A percentile compares a stretch with the other conserved stretches of the same genome.
Evolutionary conservation across 2,329 filamentous ascomycete genomes (phyloP).

Genomic region (Phoma herbarum): DNA sequence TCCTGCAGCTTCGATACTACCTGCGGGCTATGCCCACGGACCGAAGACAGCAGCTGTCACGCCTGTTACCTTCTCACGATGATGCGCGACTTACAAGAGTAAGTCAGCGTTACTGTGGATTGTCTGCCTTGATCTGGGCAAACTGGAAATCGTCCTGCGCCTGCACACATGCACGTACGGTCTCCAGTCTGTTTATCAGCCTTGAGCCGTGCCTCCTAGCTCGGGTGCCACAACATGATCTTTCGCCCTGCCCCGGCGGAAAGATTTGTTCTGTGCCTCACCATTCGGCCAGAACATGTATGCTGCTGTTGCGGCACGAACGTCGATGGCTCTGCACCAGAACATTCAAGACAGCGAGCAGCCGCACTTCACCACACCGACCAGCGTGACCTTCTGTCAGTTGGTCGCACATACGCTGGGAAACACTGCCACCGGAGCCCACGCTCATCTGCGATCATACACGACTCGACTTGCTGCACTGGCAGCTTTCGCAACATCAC

Average conservation of each 20-base stretch:
- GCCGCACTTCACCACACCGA: background rate
- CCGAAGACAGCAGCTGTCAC: slow-evolving; percentile 3
- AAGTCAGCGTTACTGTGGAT: slow-evolving; percentile 8
- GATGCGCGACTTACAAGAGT: slow-evolving; percentile 1
- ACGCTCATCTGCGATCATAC: background rate
- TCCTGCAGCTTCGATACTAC: slow-evolving; percentile 4
- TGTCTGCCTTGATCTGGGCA: slow-evolving; percentile 5
- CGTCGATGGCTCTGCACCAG: slow-evolving; percentile 1
- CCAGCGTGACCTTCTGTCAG: slow-evolving; percentile 11
- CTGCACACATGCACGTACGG: slow-evolving; percentile 4
- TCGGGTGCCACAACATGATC: slow-evolving; percentile 8
- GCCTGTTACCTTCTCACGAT: background rate
- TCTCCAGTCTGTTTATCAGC: background rate
- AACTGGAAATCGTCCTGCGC: slow-evolving; percentile 9
- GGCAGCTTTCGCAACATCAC: background rate
- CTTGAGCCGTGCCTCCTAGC: slow-evolving; percentile 8
- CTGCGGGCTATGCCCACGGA: slow-evolving; percentile 4
- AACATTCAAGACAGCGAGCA: slow-evolving; percentile 6
- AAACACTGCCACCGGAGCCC: slow-evolving; percentile 2
- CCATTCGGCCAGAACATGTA: background rate
- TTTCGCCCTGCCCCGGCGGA: slow-evolving; percentile 6
- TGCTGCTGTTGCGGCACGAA: slow-evolving; percentile 1
- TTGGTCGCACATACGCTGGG: background rate
- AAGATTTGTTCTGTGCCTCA: background rate
- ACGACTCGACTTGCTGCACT: slow-evolving; percentile 5